These are phyloP conservation scores for Sugiyamaella castrensis DNA, from an alignment of 1,139 yeast species.

Conservation along the genomic window DNA sequence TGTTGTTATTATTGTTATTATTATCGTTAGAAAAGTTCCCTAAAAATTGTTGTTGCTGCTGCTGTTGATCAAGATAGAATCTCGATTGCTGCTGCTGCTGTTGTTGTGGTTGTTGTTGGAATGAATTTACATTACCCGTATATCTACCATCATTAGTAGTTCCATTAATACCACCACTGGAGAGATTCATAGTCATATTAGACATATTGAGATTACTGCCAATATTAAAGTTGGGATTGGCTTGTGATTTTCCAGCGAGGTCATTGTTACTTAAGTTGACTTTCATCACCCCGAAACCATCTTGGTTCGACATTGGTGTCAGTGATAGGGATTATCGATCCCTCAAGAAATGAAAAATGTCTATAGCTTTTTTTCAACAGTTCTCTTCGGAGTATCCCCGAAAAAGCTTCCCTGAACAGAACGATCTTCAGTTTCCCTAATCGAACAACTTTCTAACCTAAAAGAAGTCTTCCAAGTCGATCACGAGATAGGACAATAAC, in stretches of 20 bases:
- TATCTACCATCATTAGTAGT: background rate
- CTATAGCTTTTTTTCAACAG: too few relatives aligned
- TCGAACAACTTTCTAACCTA: too few relatives aligned
- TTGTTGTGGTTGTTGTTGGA: slow-evolving; percentile 18
- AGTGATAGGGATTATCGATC: too few relatives aligned
- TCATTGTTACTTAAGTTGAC: slow-evolving; percentile 15
- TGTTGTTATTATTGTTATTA: background rate
- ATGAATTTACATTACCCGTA: background rate
- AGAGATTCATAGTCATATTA: slow-evolving; percentile 1
- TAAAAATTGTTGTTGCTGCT: slow-evolving; percentile 11
- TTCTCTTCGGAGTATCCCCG: too few relatives aligned
- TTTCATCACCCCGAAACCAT: slow-evolving; percentile 22
- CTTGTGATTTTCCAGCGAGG: background rate
- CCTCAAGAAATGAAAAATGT: too few relatives aligned
- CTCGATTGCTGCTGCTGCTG: slow-evolving; percentile 7
- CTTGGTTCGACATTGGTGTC: slow-evolving; percentile 13
- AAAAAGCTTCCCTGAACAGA: too few relatives aligned
- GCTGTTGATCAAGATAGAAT: slow-evolving; percentile 14
- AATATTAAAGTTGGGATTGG: slow-evolving; percentile 7
- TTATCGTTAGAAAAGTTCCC: background rate
- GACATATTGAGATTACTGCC: slow-evolving; percentile 9
- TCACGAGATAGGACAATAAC: too few relatives aligned
- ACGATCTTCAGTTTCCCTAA: too few relatives aligned
- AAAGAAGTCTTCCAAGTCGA: too few relatives aligned
- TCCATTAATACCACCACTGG: background rate